Conservation (phyloP, 2,329 filamentous ascomycete species). For the Gremmenia infestans region DNA sequence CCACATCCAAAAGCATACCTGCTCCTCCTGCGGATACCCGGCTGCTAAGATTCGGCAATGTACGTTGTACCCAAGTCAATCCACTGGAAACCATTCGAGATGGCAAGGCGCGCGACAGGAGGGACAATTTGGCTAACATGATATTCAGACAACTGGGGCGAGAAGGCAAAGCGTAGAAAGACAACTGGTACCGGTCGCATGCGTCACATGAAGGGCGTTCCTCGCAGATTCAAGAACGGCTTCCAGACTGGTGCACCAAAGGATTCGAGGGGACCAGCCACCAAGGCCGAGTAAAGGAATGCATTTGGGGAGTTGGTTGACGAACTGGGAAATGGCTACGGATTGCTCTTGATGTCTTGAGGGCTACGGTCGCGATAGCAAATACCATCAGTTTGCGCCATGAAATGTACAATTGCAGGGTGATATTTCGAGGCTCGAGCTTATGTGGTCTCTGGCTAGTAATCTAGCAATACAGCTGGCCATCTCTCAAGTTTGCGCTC, state of each 20-base stretch:
- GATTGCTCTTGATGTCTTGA: constrained; percentile 28
- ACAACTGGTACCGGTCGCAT: constrained; percentile 95
- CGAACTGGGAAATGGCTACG: constrained; percentile 32
- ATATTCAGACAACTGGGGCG: constrained; percentile 93
- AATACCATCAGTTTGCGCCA: constrained; percentile 32
- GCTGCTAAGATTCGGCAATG: constrained; percentile 97
- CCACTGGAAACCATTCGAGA: constrained; percentile 16
- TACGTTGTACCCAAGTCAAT: constrained; percentile 52
- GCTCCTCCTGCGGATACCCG: constrained; percentile 92
- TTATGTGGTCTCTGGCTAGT: background rate
- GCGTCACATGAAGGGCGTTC: constrained; percentile 88
- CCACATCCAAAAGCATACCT: constrained; percentile 99
- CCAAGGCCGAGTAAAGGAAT: constrained; percentile 34
- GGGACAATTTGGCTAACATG: constrained; percentile 68
- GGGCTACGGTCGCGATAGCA: constrained; percentile 29
- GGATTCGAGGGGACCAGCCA: constrained; percentile 63
- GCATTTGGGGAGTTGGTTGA: constrained; percentile 29
- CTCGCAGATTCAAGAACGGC: constrained; percentile 94
- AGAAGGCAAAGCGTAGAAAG: constrained; percentile 99
- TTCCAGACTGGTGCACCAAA: constrained; percentile 90
- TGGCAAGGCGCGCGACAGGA: constrained; percentile 62
- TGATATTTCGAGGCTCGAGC: constrained; percentile 14
- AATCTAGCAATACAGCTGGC: background rate
- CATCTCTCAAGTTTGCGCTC: background rate
- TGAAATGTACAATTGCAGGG: constrained; percentile 13